Percentiles rank a stretch among this genome's conserved stretches.
These are phyloP conservation scores for Claviceps lovelessii DNA, from an alignment of 2,329 filamentous ascomycete species.

Conservation along the genomic window DNA sequence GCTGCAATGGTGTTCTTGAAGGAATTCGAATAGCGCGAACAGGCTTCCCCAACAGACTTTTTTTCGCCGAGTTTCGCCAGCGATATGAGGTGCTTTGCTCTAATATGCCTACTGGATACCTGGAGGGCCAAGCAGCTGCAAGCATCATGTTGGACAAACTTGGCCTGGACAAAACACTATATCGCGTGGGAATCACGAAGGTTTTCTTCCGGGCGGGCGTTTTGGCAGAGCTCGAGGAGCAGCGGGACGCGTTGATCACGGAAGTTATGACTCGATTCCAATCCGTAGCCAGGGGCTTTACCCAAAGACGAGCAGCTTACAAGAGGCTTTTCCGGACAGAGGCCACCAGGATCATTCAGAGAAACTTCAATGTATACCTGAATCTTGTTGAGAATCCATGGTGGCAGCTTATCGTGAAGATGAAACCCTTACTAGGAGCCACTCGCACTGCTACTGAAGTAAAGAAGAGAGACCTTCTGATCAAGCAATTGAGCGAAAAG, in stretches of 20 bases:
- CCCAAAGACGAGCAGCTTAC: constrained; percentile 73
- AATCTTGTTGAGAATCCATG: constrained; percentile 85
- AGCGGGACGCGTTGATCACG: constrained; percentile 79
- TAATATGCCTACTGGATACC: constrained; percentile 75
- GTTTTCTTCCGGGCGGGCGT: constrained; percentile 97
- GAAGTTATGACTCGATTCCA: constrained; percentile 93
- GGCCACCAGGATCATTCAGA: constrained; percentile 85
- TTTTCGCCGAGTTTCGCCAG: constrained; percentile 87
- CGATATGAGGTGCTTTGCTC: constrained; percentile 89
- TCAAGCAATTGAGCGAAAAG: constrained; percentile 71
- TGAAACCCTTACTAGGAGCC: constrained; percentile 87
- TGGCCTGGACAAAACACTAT: constrained; percentile 69
- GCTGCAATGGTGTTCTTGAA: constrained; percentile 98
- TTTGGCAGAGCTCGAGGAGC: constrained; percentile 89
- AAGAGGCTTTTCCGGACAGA: constrained; percentile 92
- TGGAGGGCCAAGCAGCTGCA: constrained; percentile 78
- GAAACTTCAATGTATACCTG: constrained; percentile 84
- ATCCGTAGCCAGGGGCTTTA: constrained; percentile 78
- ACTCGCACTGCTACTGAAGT: constrained; percentile 87
- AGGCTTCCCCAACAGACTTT: constrained; percentile 85
- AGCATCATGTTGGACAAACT: constrained; percentile 81
- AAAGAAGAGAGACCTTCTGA: constrained; percentile 88
- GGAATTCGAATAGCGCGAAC: constrained; percentile 94
- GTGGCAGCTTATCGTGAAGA: constrained; percentile 91
- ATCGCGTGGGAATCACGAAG: constrained; percentile 88